A percentile compares a stretch with the other conserved stretches of the same genome.
Evolutionary conservation across 371 early-diverging fungal genomes (phyloP).

Genomic region (Mortierella sp.): DNA sequence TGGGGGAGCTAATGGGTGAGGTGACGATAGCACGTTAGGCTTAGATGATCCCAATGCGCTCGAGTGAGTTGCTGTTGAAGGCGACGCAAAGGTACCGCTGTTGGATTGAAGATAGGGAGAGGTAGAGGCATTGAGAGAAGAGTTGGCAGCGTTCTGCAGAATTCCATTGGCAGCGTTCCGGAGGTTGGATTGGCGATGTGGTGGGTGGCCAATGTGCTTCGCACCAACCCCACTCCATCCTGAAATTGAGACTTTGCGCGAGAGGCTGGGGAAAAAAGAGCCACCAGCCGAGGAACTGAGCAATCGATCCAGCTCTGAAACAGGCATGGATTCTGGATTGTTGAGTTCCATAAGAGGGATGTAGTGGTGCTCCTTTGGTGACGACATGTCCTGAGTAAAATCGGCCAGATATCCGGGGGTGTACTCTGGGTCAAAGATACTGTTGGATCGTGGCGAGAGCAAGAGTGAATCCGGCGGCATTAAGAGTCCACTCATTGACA

Average conservation of each 20-base stretch:
- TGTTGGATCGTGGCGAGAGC: slow-evolving; percentile 49
- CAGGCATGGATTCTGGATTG: slow-evolving; percentile 57
- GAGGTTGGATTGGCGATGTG: slow-evolving; percentile 50
- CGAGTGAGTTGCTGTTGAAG: not conserved
- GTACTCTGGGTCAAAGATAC: slow-evolving; percentile 54
- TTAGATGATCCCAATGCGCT: not conserved
- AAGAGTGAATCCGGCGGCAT: slow-evolving; percentile 51
- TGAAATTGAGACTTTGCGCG: slow-evolving; percentile 57
- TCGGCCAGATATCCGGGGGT: slow-evolving; percentile 33
- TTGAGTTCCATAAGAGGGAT: slow-evolving; percentile 56
- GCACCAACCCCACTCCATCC: slow-evolving; percentile 49
- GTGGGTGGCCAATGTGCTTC: slow-evolving; percentile 44
- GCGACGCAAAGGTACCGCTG: slow-evolving; percentile 14
- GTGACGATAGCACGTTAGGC: not conserved
- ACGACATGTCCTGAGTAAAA: slow-evolving; percentile 42
- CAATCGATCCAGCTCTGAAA: slow-evolving; percentile 56
- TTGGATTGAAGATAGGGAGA: slow-evolving; percentile 26
- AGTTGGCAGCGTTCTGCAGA: slow-evolving; percentile 51
- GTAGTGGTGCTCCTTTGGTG: slow-evolving; percentile 49
- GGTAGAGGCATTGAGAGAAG: slow-evolving; percentile 30
- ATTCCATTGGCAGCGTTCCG: slow-evolving; percentile 52
- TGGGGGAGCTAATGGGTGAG: not conserved
- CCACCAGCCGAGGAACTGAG: slow-evolving; percentile 49
- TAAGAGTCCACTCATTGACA: slow-evolving; percentile 55
- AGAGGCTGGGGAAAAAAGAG: slow-evolving; percentile 47